Base-by-base conservation (phyloP, 1,284 basidiomycete species). In the Microbotryum scabiosae region DNA sequence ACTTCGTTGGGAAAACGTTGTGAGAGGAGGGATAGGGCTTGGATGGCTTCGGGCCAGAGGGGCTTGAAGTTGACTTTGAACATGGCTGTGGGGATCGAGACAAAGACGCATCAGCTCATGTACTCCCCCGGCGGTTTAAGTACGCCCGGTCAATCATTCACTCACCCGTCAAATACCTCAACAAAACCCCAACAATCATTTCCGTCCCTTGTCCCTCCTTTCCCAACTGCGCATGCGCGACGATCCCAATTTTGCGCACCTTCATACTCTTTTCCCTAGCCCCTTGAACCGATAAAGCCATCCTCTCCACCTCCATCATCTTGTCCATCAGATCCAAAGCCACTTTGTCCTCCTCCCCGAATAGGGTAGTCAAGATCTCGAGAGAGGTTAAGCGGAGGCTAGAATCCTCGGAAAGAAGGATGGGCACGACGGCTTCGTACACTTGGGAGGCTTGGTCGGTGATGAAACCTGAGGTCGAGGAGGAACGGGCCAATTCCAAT, bases 21-120 rank as follows among this genome's bases (percentile, higher is more conserved):
- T 0, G 82, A 76, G 44, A 91, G 73, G 0, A 78, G 76, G 0
- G 82, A 80, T 2, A 97, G 75, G 0, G 87, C 84, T 8, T 81
- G 80, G 20, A 84, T 81, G 2, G 90, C 83, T 59, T 91, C 86
- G 6, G 82, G 81, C 87, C 91, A 97, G 14, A 94, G 71, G 0
- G 93, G 93, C 41, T 88, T 82, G 51, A 96, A 78, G 73, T 91
- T 91, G 68, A 96, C 86, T 76, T 96, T 96, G 53, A 96, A 78
- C 74, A 96, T 91, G 3, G 86, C 88, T 69, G 59, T 45, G 57
- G 46, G 44, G 59, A 5, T 46, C 52, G 25, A 56, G n/a, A 30
- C 30, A 30, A 30, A 30, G 6, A 9, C 30, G 30, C 30, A 8
- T 30, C 30, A 30, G 30, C 30, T 30, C 30, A 9, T 30, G 8